Base-by-base conservation (phyloP, 2,329 filamentous ascomycete genomes). In the Coniella lustricola region DNA sequence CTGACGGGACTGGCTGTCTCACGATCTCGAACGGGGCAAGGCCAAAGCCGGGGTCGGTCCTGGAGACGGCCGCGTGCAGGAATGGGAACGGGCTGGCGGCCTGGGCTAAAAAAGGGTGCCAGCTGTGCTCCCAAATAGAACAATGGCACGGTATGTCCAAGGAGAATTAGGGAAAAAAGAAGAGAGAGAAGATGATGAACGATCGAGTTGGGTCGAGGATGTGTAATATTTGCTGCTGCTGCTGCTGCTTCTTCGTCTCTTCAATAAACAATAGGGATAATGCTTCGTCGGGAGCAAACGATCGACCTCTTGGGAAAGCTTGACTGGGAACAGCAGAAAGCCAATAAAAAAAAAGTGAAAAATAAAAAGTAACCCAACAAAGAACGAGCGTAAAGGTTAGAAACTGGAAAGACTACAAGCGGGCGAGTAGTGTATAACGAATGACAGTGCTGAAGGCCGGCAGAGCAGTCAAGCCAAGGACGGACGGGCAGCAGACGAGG, bases 1-100 rank as follows among this genome's bases (percentile, higher is more conserved):
- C 33, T 35, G 13, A 51, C 47, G 51, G 53, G 48, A 53, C 49
- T 39, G 44, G 54, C 54, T 61, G 59, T 62, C 59, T 62, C 59
- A 62, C 57, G 57, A 61, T 60, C 59, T 58, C 44, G 44, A 44
- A 25, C 39, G 46, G 44, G 46, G 34, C 40, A 42, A 42, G 40
- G 40, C 14, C 40, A 18, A 33, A 29, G 40, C 40, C 40, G 13
- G 40, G 40, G 40, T 42, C 40, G 40, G 40, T 41, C 40, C 14
- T 20, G 25, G 8, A 14, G 40, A 32, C 18, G 40, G 40, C 40
- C 29, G 40, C 29, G 25, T 42, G 40, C 40, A 42, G 40, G 40
- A 42, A 42, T 42, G 40, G 10, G 16, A 20, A 25, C 16, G 20
- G 12, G 40, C 40, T 42, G 22, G 32, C 20, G 29, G 37, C 20